Evolutionary conservation across 2,329 filamentous ascomycete genomes (phyloP).

Genomic region (Zymoseptoria ardabiliae): DNA sequence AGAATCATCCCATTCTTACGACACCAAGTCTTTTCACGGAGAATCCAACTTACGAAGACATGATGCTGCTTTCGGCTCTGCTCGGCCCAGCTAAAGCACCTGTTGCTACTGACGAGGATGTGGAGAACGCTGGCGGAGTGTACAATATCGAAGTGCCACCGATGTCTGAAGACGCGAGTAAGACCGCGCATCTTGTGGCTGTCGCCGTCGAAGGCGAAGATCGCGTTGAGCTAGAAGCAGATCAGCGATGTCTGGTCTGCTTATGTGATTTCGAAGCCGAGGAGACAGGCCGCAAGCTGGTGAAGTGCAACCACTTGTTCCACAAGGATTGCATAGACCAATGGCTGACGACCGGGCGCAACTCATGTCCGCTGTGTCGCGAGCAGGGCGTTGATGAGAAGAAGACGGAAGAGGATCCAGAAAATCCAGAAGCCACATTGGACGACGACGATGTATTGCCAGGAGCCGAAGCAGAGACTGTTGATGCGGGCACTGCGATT

Average conservation of each 20-base stretch:
- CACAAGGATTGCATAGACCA: slow-evolving; percentile 64
- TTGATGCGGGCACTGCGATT: not conserved
- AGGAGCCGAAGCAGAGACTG: not conserved
- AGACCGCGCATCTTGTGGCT: slow-evolving; percentile 27
- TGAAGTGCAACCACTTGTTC: slow-evolving; percentile 59
- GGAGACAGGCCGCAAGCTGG: slow-evolving; percentile 54
- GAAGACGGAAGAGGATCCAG: slow-evolving; percentile 16
- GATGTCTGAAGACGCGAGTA: slow-evolving; percentile 15
- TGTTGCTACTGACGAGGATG: slow-evolving; percentile 58
- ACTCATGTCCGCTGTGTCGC: slow-evolving; percentile 56
- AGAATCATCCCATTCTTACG: slow-evolving; percentile 62
- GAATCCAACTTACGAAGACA: slow-evolving; percentile 64
- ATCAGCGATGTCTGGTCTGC: slow-evolving; percentile 58
- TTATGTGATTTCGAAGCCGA: slow-evolving; percentile 57
- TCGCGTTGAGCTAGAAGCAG: slow-evolving; percentile 26
- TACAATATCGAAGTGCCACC: slow-evolving; percentile 42
- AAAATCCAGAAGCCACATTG: slow-evolving; percentile 3
- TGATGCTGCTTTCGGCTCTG: slow-evolving; percentile 60
- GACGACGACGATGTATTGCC: not conserved
- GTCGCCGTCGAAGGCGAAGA: slow-evolving; percentile 26
- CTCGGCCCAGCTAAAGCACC: slow-evolving; percentile 62
- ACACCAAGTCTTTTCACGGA: slow-evolving; percentile 64
- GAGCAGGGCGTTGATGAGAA: slow-evolving; percentile 52
- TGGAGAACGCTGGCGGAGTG: slow-evolving; percentile 54
- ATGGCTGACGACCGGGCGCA: slow-evolving; percentile 62